Base-by-base conservation (phyloP, 2,329 filamentous ascomycete species). In the Diaporthe citri region DNA sequence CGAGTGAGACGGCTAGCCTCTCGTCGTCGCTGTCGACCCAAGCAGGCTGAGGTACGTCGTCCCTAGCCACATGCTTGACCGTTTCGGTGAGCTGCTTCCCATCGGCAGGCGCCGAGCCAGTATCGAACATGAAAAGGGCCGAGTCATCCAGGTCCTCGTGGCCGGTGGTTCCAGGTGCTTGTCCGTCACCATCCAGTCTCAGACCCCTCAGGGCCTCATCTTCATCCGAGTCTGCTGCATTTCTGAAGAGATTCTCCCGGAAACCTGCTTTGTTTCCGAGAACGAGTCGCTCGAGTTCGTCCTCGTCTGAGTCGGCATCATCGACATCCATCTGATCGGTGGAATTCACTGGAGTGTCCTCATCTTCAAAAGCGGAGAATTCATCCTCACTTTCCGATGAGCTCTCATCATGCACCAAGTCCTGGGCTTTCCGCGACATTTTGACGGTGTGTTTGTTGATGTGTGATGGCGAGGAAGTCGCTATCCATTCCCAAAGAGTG, bases 21-120 rank as follows among this genome's bases (percentile, higher is more conserved):
- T 98, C 97, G 81, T 99, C 97, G 80, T 99, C 97, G 83, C 96
- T 98, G 82, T 99, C 97, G 79, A 96, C 92, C 97, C 97, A 99
- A 1, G 92, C 94, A 3, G 93, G 88, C 28, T 87, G 86, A 56
- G 89, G 86, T 9, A 78, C 77, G 9, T 78, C 71, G 51, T 76
- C 76, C 13, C 71, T 70, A 0, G 72, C 77, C 74, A 17, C 72
- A 10, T 74, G 66, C 28, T 79, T 77, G 8, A 74, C 79, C 48
- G 84, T 81, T 8, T 81, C 73, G 13, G 79, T 71, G 15, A 83
- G 79, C 39, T 85, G 79, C 36, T 79, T 80, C 28, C 80, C 82
- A n/a, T 79, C 79, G 31, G 85, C 83, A 1, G 85, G 84, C 34
- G 46, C 70, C n/a, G 88, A 86, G 55, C 90, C 91, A 1, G 93